A percentile compares a stretch with the other conserved stretches of the same genome.
Conservation (phyloP, 805 yeast genomes). For the Kodamaea sagamina region DNA sequence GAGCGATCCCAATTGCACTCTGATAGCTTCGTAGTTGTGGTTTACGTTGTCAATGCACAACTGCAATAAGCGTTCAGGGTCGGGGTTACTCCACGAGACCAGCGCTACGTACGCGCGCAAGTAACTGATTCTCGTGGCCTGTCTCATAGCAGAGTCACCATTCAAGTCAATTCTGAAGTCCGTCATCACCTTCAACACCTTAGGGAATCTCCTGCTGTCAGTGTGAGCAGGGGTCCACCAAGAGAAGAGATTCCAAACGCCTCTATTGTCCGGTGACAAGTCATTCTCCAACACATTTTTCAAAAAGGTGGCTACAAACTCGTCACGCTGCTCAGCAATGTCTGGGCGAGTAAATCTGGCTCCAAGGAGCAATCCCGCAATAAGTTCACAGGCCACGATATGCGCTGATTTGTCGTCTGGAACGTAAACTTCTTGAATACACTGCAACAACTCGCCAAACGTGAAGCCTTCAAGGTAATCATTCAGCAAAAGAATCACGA, state of each 20-base stretch:
- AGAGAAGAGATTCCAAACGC: conserved; percentile 73
- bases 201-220: conserved; percentile 67
- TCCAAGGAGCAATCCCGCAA: conserved; percentile 61
- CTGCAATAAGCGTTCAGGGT: conserved; percentile 45
- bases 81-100: conserved; percentile 57
- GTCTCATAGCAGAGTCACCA: conserved; percentile 64
- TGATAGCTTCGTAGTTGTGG: conserved; percentile 73
- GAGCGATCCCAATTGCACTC: conserved; percentile 65
- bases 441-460: conserved; percentile 53
- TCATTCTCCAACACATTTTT: conserved; percentile 51
- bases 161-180: conserved; percentile 48
- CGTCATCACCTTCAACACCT: conserved; percentile 46
- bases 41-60: conserved; percentile 51
- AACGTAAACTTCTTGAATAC: conserved; percentile 54
- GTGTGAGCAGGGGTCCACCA: conserved; percentile 73
- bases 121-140: conserved; percentile 60
- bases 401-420: conserved; percentile 74
- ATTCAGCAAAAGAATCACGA: conserved; percentile 51
- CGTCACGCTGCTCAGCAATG: conserved; percentile 43
- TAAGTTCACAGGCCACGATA: conserved; percentile 69
- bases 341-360: conserved; percentile 44
- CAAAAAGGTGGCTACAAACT: conserved; percentile 47
- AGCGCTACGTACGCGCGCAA: conserved; percentile 51
- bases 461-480: conserved; percentile 44
- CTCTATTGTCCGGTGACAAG: conserved; percentile 69